Conservation (phyloP, 345 rosid species). For the Bruguiera gymnorhiza region DNA sequence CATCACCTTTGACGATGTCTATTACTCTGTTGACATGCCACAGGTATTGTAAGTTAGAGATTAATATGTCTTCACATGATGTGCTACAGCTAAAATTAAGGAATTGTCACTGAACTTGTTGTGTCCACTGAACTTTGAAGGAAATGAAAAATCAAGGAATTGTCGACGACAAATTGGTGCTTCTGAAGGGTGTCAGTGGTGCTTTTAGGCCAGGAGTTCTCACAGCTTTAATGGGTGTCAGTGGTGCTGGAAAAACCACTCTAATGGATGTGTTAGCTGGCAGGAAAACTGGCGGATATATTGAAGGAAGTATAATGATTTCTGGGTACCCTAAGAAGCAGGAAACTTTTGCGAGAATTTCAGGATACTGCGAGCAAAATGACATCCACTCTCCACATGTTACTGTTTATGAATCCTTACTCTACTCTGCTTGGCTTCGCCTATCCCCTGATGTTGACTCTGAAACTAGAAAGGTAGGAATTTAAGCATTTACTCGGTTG, state of each 20-base stretch:
- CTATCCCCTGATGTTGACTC: slow-evolving; percentile 44
- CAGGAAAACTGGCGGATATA: slow-evolving; percentile 74
- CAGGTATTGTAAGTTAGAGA: neutral
- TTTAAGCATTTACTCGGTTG: neutral
- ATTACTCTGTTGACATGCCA: slow-evolving; percentile 15
- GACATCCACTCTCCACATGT: slow-evolving; percentile 82
- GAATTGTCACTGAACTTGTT: too few species aligned
- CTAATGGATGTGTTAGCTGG: slow-evolving; percentile 88
- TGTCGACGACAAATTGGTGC: slow-evolving; percentile 51
- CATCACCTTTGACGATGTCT: slow-evolving; percentile 7
- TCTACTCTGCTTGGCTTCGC: slow-evolving; percentile 75
- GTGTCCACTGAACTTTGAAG: slow-evolving; percentile 20
- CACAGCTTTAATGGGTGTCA: slow-evolving; percentile 76
- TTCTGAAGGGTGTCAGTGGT: slow-evolving; percentile 71
- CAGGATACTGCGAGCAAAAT: slow-evolving; percentile 79
- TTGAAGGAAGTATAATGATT: slow-evolving; percentile 56
- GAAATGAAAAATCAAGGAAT: slow-evolving; percentile 58
- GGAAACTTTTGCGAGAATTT: slow-evolving; percentile 75
- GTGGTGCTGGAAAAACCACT: slow-evolving; percentile 88
- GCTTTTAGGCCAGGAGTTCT: slow-evolving; percentile 85
- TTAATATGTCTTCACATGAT: too few species aligned
- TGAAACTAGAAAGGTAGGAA: slow-evolving; percentile 49
- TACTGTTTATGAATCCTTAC: slow-evolving; percentile 66
- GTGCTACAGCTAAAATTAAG: too few species aligned
- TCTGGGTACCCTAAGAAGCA: slow-evolving; percentile 78